A percentile compares a stretch with the other conserved stretches of the same genome.
Evolutionary conservation across 2,329 filamentous ascomycete species (phyloP).

Genomic region (Biscogniauxia marginata): DNA sequence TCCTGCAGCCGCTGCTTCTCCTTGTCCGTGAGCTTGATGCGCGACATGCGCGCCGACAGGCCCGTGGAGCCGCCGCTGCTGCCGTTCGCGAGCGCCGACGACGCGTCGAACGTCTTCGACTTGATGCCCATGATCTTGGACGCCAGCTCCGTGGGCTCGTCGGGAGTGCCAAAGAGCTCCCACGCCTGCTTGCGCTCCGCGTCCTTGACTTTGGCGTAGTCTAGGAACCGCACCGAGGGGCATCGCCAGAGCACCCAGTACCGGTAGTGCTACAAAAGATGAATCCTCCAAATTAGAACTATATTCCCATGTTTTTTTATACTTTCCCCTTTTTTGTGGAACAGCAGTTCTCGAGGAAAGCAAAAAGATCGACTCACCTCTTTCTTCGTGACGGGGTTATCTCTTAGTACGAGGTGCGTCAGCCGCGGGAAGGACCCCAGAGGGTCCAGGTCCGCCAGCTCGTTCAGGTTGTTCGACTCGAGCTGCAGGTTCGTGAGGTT

Average conservation of each 20-base stretch:
- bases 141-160: conserved; percentile 78
- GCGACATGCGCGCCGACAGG: conserved; percentile 63
- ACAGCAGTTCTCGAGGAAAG: too few relatives aligned
- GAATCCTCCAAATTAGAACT: not conserved
- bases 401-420: conserved; percentile 76
- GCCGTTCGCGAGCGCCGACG: conserved; percentile 39
- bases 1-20: conserved; percentile 85
- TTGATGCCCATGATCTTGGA: conserved; percentile 83
- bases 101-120: conserved; percentile 69
- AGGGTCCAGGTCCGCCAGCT: conserved; percentile 86
- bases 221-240: conserved; percentile 82
- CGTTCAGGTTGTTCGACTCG: conserved; percentile 75
- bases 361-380: conserved; percentile 62
- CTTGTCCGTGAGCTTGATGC: conserved; percentile 81
- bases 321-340: not conserved
- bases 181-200: conserved; percentile 73
- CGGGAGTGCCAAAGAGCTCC: conserved; percentile 78
- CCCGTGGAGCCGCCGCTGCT: conserved; percentile 42
- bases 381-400: conserved; percentile 89
- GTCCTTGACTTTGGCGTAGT: conserved; percentile 89
- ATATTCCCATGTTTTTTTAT: not conserved
- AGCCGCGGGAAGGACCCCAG: conserved; percentile 66
- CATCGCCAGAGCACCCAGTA: conserved; percentile 88
- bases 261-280: conserved; percentile 72
- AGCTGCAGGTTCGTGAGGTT: conserved; percentile 80